Evolutionary conservation across 2,329 filamentous ascomycete genomes (phyloP).

Genomic region (Corniculantispora saksenae): DNA sequence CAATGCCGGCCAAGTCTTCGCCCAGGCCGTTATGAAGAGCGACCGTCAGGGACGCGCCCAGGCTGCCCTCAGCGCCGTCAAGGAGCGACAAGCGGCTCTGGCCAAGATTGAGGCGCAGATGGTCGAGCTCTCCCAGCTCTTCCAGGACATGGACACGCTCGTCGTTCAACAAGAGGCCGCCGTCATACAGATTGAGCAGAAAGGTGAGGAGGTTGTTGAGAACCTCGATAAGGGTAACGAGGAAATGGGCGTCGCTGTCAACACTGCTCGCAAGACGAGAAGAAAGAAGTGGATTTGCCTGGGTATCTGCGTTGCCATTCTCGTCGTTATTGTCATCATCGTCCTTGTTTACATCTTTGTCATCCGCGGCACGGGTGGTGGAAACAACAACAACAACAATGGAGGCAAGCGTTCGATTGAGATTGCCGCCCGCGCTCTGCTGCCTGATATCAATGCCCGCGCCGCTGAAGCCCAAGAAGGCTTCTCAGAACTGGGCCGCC

Average conservation of each 20-base stretch:
- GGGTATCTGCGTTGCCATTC: slow-evolving; percentile 64
- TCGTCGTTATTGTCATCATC: slow-evolving; percentile 53
- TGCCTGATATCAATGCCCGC: slow-evolving; percentile 7
- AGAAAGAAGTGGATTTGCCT: slow-evolving; percentile 98
- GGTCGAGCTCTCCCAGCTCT: slow-evolving; percentile 81
- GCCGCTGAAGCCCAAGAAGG: slow-evolving; percentile 21
- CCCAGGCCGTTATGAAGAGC: slow-evolving; percentile 80
- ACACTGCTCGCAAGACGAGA: slow-evolving; percentile 75
- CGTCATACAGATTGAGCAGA: slow-evolving; percentile 79
- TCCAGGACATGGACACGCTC: slow-evolving; percentile 84
- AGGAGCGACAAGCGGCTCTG: slow-evolving; percentile 81
- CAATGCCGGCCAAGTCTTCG: slow-evolving; percentile 77
- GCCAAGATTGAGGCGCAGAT: slow-evolving; percentile 91
- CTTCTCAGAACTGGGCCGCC: slow-evolving; percentile 20
- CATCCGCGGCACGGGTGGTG: slow-evolving; percentile 28
- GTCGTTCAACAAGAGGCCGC: slow-evolving; percentile 84
- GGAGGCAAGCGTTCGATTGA: slow-evolving; percentile 32
- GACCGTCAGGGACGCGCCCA: slow-evolving; percentile 80
- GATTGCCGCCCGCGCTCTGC: slow-evolving; percentile 19
- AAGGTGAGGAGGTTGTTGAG: slow-evolving; percentile 80
- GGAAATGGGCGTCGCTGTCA: slow-evolving; percentile 79
- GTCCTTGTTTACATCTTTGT: slow-evolving; percentile 52
- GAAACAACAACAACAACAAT: slow-evolving; percentile 32
- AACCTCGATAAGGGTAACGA: slow-evolving; percentile 84
- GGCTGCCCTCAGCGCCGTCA: slow-evolving; percentile 75